Evolutionary conservation across 495 filamentous ascomycete species (phyloP).

Genomic region (Hypoxylon subgilvum): DNA sequence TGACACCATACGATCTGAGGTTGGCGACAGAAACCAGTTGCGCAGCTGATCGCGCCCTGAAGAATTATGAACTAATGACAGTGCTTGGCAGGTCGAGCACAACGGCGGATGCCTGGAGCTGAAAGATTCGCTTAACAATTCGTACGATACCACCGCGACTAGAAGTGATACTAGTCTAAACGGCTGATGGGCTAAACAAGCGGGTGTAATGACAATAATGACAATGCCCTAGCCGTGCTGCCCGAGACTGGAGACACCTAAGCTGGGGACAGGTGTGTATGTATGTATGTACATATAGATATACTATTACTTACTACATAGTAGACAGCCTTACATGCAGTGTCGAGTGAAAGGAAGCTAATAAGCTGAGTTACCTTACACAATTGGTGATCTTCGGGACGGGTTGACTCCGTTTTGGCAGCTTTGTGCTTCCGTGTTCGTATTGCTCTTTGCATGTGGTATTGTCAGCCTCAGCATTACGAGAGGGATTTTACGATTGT

Average conservation of each 20-base stretch:
- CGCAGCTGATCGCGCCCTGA: constrained; percentile 12
- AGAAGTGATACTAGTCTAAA: constrained; percentile 7
- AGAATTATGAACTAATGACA: constrained; percentile 24
- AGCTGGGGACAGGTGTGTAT: no score
- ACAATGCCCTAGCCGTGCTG: constrained; percentile 26
- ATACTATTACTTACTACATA: no score
- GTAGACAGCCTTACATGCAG: no score
- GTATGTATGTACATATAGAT: no score
- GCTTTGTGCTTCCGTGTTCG: constrained; percentile 28
- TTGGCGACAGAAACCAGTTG: constrained; percentile 33
- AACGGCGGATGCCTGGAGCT: not conserved
- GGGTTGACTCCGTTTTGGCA: constrained; percentile 13
- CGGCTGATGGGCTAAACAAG: constrained; percentile 12
- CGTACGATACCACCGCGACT: not conserved
- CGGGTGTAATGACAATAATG: constrained; percentile 3
- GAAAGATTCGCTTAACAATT: constrained; percentile 1
- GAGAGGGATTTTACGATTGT: constrained; percentile 30
- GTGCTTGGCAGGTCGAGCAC: constrained; percentile 7
- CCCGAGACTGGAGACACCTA: constrained; percentile 31
- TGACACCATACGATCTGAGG: constrained; percentile 37
- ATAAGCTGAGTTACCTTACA: not conserved
- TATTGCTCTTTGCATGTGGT: constrained; percentile 26
- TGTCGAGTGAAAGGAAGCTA: no score
- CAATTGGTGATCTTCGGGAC: not conserved
- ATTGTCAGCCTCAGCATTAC: constrained; percentile 36